Conservation (phyloP, 1,284 basidiomycete genomes). For the Malassezia pachydermatis region DNA sequence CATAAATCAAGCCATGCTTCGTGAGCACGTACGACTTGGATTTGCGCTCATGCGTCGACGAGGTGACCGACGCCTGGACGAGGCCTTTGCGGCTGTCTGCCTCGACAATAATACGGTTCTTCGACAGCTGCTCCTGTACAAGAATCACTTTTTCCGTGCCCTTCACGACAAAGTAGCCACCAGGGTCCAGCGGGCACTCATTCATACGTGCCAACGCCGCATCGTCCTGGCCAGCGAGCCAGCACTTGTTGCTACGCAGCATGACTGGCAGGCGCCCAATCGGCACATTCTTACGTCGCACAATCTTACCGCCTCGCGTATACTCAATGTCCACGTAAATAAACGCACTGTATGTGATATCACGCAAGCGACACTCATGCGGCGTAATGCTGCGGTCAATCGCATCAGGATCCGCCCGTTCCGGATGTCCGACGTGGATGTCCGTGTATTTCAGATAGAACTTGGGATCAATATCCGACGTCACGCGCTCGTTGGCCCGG, state of each 20-base stretch:
- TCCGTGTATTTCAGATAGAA: slow-evolving; percentile 97
- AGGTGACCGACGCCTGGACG: slow-evolving; percentile 89
- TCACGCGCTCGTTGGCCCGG: slow-evolving; percentile 43
- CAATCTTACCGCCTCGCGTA: slow-evolving; percentile 79
- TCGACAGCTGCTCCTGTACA: slow-evolving; percentile 96
- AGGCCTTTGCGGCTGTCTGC: slow-evolving; percentile 65
- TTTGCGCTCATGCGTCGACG: slow-evolving; percentile 90
- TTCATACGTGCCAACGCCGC: slow-evolving; percentile 80
- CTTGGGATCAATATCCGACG: slow-evolving; percentile 90
- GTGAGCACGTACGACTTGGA: slow-evolving; percentile 97
- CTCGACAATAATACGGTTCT: slow-evolving; percentile 98
- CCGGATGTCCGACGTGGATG: slow-evolving; percentile 66
- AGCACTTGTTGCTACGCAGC: slow-evolving; percentile 79
- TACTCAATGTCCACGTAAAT: slow-evolving; percentile 94
- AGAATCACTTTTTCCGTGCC: slow-evolving; percentile 99
- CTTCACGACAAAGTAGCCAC: slow-evolving; percentile 97
- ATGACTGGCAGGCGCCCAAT: slow-evolving; percentile 94
- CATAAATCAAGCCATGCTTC: slow-evolving; percentile 84
- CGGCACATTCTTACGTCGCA: slow-evolving; percentile 69
- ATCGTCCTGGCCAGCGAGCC: slow-evolving; percentile 67
- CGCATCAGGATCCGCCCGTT: slow-evolving; percentile 64
- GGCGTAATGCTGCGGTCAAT: slow-evolving; percentile 80
- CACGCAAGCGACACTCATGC: slow-evolving; percentile 91
- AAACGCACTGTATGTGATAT: slow-evolving; percentile 88
- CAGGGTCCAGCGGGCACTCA: slow-evolving; percentile 95